Evolutionary conservation across 768 basidiomycete species (phyloP).

Genomic region (Russula sp.): DNA sequence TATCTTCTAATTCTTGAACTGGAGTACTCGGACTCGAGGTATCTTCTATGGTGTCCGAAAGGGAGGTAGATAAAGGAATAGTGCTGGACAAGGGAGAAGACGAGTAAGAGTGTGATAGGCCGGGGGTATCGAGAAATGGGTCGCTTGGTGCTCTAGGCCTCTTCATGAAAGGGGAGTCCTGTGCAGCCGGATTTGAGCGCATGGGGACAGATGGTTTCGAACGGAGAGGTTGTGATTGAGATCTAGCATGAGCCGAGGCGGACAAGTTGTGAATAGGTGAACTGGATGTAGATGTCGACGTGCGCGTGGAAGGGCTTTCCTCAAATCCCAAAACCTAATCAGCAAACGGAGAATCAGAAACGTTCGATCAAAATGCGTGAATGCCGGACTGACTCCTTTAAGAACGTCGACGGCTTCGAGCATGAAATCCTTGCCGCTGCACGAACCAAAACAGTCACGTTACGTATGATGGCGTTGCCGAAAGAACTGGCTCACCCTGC

Average conservation of each 20-base stretch:
- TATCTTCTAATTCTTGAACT: slow-evolving; percentile 30
- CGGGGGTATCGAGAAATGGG: slow-evolving; percentile 70
- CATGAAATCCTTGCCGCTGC: slow-evolving; percentile 91
- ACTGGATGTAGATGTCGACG: slow-evolving; percentile 24
- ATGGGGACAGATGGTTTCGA: slow-evolving; percentile 25
- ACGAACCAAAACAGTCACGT: slow-evolving; percentile 22
- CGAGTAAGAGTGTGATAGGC: slow-evolving; percentile 47
- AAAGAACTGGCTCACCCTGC: slow-evolving; percentile 61
- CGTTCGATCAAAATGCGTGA: slow-evolving; percentile 25
- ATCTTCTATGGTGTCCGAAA: slow-evolving; percentile 35
- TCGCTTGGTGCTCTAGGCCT: slow-evolving; percentile 71
- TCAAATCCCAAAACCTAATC: slow-evolving; percentile 63
- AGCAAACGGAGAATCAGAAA: slow-evolving; percentile 13
- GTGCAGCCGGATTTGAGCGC: slow-evolving; percentile 31
- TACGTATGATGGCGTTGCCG: slow-evolving; percentile 15
- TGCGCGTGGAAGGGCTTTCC: slow-evolving; percentile 36
- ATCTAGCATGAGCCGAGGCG: slow-evolving; percentile 43
- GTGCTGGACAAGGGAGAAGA: slow-evolving; percentile 41
- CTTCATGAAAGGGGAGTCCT: slow-evolving; percentile 43
- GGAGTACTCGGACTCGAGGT: slow-evolving; percentile 34
- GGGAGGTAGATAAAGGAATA: slow-evolving; percentile 27
- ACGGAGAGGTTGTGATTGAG: slow-evolving; percentile 48
- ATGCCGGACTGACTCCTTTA: slow-evolving; percentile 65
- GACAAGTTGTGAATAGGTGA: slow-evolving; percentile 33
- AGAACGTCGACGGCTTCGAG: slow-evolving; percentile 82